phyloP scores from a whole-genome alignment of 148 eudicot species.

The Simmondsia chinensis region DNA sequence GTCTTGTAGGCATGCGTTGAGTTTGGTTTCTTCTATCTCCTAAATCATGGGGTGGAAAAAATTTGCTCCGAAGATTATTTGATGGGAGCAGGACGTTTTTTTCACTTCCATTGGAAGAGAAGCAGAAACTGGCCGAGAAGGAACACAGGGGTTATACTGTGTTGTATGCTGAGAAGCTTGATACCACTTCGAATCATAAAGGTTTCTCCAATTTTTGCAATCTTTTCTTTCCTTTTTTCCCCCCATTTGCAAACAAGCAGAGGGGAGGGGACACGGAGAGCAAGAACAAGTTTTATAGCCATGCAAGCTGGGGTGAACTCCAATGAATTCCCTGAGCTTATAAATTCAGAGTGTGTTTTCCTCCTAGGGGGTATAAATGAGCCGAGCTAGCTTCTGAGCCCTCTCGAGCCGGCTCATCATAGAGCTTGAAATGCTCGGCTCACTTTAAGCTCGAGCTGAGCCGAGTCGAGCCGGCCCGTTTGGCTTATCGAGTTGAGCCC shows the following conservation, averaged over 20 bases:
- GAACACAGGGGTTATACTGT: conserved; percentile 56
- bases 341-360: too few species aligned
- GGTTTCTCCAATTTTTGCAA: conserved; percentile 26
- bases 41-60: conserved; percentile 74
- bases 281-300: background rate
- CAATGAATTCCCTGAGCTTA: too few species aligned
- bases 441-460: too few species aligned
- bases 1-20: conserved; percentile 59
- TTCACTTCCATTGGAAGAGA: conserved; percentile 54
- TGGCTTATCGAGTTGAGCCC: too few species aligned
- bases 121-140: conserved; percentile 46
- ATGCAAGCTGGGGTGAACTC: background rate
- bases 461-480: too few species aligned
- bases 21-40: conserved; percentile 75
- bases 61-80: conserved; percentile 28
- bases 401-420: too few species aligned
- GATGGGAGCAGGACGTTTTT: conserved; percentile 58
- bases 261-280: too few species aligned
- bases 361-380: too few species aligned
- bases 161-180: conserved; percentile 59
- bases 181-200: conserved; percentile 26
- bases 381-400: too few species aligned
- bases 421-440: too few species aligned
- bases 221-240: background rate
- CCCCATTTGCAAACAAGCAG: background rate